Evolutionary conservation across 2,329 filamentous ascomycete genomes (phyloP).

Genomic region (Penicillium occitanis): DNA sequence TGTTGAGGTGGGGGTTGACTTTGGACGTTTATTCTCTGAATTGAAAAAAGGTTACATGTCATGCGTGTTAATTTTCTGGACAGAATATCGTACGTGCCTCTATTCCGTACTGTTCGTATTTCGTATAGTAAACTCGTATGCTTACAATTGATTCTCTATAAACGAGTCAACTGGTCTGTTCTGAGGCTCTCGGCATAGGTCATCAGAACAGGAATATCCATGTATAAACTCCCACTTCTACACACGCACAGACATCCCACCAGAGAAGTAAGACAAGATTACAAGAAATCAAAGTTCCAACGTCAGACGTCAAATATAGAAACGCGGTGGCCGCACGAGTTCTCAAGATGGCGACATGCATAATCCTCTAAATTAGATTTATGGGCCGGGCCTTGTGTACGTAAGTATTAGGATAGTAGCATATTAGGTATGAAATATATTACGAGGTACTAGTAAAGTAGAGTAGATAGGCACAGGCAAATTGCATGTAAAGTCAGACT

Average conservation of each 20-base stretch:
- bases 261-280: too few species aligned
- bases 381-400: neutral
- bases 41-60: neutral
- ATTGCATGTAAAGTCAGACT: neutral
- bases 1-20: neutral
- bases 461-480: neutral
- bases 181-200: neutral
- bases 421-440: neutral
- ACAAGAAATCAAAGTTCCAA: neutral
- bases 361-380: neutral
- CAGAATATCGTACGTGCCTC: neutral
- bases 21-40: neutral
- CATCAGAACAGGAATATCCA: neutral
- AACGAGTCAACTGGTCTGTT: too few species aligned
- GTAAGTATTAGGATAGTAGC: neutral
- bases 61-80: neutral
- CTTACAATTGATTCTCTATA: neutral
- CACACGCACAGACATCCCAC: neutral
- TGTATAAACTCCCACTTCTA: neutral
- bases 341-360: conserved; percentile 11
- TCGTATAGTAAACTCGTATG: neutral
- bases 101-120: neutral
- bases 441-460: neutral
- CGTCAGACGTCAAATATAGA: neutral
- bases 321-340: neutral